Conservation (phyloP, 1,139 yeast genomes). For the Kodamaea arcana region DNA sequence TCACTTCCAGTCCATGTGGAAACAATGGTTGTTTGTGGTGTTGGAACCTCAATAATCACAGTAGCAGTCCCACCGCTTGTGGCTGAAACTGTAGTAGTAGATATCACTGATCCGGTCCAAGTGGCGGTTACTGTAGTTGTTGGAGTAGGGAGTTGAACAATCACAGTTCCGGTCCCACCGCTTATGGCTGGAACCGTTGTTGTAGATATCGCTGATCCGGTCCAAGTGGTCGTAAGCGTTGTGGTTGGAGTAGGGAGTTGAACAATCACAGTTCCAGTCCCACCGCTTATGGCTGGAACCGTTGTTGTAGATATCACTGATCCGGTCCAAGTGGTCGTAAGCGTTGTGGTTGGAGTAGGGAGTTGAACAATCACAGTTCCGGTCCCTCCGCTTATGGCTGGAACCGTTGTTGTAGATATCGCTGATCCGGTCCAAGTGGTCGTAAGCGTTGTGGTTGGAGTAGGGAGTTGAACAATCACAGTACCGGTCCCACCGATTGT, state of each 20-base stretch:
- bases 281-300: slow-evolving; percentile 6
- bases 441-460: slow-evolving; percentile 1
- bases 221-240: slow-evolving; percentile 12
- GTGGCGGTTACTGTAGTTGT: slow-evolving; percentile 8
- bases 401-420: slow-evolving; percentile 1
- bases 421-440: slow-evolving; percentile 1
- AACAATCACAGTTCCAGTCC: slow-evolving; percentile 14
- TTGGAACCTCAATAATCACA: slow-evolving; percentile 11
- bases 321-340: slow-evolving; percentile 4
- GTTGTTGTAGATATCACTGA: slow-evolving; percentile 4
- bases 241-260: slow-evolving; percentile 13
- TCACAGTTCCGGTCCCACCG: slow-evolving; percentile 13
- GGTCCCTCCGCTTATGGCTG: slow-evolving; percentile 1
- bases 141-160: slow-evolving; percentile 15
- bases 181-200: slow-evolving; percentile 8
- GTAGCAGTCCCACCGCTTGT: slow-evolving; percentile 9
- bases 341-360: slow-evolving; percentile 1
- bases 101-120: slow-evolving; percentile 4
- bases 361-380: slow-evolving; percentile 3
- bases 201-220: slow-evolving; percentile 8
- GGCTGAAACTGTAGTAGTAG: slow-evolving; percentile 8
- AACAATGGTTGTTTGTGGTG: slow-evolving; percentile 8
- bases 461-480: slow-evolving; percentile 1
- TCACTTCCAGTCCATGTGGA: slow-evolving; percentile 9
- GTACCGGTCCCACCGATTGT: slow-evolving; percentile 4